A percentile compares a stretch with the other conserved stretches of the same genome.
These are phyloP conservation scores for Moniliophthora roreri DNA, from an alignment of 1,284 basidiomycete genomes.

Conservation along the genomic window DNA sequence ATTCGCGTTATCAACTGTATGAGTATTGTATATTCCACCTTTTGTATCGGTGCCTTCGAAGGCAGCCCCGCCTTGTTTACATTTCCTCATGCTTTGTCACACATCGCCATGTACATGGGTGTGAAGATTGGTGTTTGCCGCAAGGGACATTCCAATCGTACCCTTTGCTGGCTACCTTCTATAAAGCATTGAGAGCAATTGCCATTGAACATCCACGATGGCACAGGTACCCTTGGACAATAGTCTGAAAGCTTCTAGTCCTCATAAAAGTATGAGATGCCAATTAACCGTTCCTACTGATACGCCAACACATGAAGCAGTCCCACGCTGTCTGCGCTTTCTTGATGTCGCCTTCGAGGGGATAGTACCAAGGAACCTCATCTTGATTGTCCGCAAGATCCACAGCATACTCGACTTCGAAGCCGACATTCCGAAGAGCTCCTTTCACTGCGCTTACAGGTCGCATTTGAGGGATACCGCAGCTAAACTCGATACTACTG, in stretches of 20 bases:
- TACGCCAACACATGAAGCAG: slow-evolving; percentile 84
- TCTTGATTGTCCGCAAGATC: slow-evolving; percentile 90
- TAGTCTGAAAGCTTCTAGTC: slow-evolving; percentile 77
- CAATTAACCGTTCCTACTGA: slow-evolving; percentile 85
- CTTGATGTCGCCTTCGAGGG: slow-evolving; percentile 88
- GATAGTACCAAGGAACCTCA: slow-evolving; percentile 92
- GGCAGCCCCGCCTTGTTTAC: too few species aligned
- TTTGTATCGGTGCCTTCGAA: too few species aligned
- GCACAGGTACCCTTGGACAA: slow-evolving; percentile 93
- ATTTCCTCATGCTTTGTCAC: slow-evolving; percentile 53
- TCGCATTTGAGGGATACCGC: slow-evolving; percentile 98
- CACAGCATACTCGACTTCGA: slow-evolving; percentile 89
- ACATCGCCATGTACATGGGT: slow-evolving; percentile 75
- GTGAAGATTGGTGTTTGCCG: too few species aligned
- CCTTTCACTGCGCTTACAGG: slow-evolving; percentile 70
- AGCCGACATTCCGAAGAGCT: slow-evolving; percentile 85
- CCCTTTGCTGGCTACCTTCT: slow-evolving; percentile 85
- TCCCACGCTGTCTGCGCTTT: slow-evolving; percentile 97
- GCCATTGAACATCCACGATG: slow-evolving; percentile 90
- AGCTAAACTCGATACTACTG: slow-evolving; percentile 91
- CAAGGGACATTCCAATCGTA: slow-evolving; percentile 56
- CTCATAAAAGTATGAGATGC: slow-evolving; percentile 84
- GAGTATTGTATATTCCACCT: too few species aligned
- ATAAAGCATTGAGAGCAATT: slow-evolving; percentile 81
- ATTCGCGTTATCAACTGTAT: too few species aligned